Conservation (phyloP, 2,329 filamentous ascomycete genomes). For the Botrytis aclada region DNA sequence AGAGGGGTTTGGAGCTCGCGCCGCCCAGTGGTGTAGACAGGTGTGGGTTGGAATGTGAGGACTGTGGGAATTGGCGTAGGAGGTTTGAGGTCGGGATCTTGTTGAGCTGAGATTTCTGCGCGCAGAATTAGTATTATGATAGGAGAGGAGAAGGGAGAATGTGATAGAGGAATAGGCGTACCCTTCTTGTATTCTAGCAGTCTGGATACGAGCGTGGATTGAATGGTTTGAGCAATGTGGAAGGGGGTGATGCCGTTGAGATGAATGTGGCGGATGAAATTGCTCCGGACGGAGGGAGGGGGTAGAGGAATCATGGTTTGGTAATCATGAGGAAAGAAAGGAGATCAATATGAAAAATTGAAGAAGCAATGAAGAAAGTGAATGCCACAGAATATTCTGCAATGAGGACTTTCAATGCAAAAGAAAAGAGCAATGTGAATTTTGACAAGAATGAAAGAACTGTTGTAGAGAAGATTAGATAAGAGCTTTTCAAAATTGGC, state of each 20-base stretch:
- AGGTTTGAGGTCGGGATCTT: constrained; percentile 1
- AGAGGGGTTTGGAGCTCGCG: constrained; percentile 61
- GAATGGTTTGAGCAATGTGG: constrained; percentile 51
- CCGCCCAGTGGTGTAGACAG: constrained; percentile 87
- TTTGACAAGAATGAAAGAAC: constrained; percentile 3
- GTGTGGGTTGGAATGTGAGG: constrained; percentile 76
- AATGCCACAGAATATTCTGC: not conserved
- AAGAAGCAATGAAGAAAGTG: not conserved
- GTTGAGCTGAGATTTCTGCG: not conserved
- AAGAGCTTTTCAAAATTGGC: not conserved
- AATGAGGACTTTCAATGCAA: not conserved
- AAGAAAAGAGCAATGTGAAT: not conserved
- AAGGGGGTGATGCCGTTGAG: constrained; percentile 54
- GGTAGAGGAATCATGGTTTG: not conserved
- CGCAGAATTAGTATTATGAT: constrained; percentile 23
- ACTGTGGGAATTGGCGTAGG: constrained; percentile 61
- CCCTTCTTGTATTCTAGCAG: constrained; percentile 58
- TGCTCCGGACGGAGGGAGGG: constrained; percentile 5
- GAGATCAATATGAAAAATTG: not conserved
- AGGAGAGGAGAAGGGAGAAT: constrained; percentile 42
- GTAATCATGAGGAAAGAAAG: not conserved
- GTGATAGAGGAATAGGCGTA: constrained; percentile 34
- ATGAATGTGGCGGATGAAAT: constrained; percentile 56
- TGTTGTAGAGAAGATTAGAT: constrained; percentile 1
- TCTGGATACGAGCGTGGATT: constrained; percentile 53